Evolutionary conservation across 2,329 filamentous ascomycete species (phyloP), one percentile per base, ranked within the genome.

Genomic region (Sphaceloma murrayae): DNA sequence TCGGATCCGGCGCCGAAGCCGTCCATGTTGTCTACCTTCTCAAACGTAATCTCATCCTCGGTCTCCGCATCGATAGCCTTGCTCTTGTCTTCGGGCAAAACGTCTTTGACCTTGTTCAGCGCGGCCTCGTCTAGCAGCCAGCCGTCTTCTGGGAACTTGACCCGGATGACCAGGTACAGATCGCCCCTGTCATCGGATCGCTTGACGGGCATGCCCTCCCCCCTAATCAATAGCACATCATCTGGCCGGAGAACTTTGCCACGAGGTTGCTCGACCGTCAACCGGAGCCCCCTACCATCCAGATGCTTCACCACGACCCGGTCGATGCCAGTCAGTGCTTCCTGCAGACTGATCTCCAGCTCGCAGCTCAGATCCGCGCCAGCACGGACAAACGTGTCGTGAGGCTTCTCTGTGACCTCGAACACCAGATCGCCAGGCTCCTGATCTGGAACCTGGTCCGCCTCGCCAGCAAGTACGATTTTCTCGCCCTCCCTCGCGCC

Each of bases 171-270:
- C 31, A 98, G 71, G 64, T 89, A 98, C 13, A 98, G 68, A 57
- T 96, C 87, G 32, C 91, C 91, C 59, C 78, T 86, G 3, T 68
- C 58, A 29, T 98, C 91, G 51, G 81, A 85, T 46, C 80, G 79
- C 73, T 95, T 95, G 54, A 80, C 64, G 2, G 91, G 91, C 91
- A 98, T 98, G 48, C 91, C 91, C 67, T 98, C 91, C 18, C 86
- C 87, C 2, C 73, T 64, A 1, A 98, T 70, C 68, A 87, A 94
- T 54, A 98, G 72, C 5, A 89, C 76, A 59, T 98, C 85, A 18
- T 80, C 82, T 0, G 91, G 88, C 18, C 79, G 77, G 26, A 98
- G 66, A 42, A 96, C 73, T 61, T 88, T 82, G 53, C 89, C 89
- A 27, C 63, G 53, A 0, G 67, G 67, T 56, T 82, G 77, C 11